Base-by-base conservation (phyloP, 1,284 basidiomycete genomes). In the Microbotryum scabiosae region DNA sequence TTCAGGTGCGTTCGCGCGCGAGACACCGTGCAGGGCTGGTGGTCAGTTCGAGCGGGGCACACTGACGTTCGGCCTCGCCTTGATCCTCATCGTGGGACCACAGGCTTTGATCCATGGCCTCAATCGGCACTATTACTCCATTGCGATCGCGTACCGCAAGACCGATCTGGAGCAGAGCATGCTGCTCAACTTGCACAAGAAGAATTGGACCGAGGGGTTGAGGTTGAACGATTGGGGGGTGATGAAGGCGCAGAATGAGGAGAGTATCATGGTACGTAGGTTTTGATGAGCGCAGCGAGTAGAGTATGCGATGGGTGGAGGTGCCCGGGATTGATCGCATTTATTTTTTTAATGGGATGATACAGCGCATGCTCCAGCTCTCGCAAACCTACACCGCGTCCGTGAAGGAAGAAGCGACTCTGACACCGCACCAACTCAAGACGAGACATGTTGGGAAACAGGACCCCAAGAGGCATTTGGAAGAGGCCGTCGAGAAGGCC, bases 111-210 rank as follows among this genome's bases (percentile, higher is more conserved):
- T 74, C 47, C 93, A 97, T 72, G 93, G 93, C 51, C 79, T 97
- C 61, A 97, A 97, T 75, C 82, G 92, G 68, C 90, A 96, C 77
- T 97, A 97, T 76, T 97, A 97, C 79, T 91, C 89, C 56, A 90
- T 97, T 69, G 90, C 87, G 12, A 92, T 97, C 65, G 91, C 93
- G 74, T 97, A 96, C 78, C 85, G 91, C 69, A 97, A 97, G 80
- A 94, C 90, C 23, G 92, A 96, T 74, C 82, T 93, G 12, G 93
- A 97, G 76, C 92, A 97, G 75, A 84, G 87, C n/a, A 97, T 97
- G 92, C 76, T 97, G 69, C 88, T 96, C 85, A 97, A 97, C 75
- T 78, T 97, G 71, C 93, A 97, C 79, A 97, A 96, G 76, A 82
- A 90, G 71, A 93, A 94, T 72, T 97, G 92, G 92, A 97, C 93